phyloP scores from a whole-genome alignment of 225 moss, liverwort and hornwort genomes.

The Physcomitrium patens region DNA sequence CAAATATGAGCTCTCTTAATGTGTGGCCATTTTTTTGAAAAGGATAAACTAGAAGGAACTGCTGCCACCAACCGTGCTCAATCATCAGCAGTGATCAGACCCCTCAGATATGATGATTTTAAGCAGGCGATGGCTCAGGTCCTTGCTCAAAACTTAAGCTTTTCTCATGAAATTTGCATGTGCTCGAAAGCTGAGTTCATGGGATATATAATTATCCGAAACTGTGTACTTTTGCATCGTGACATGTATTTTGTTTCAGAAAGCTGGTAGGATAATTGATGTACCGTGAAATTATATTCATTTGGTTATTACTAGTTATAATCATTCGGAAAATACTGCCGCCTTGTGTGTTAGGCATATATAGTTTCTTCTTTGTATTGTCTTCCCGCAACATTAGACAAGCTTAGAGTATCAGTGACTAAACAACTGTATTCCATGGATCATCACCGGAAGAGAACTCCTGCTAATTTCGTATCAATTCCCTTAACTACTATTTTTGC shows the following conservation, averaged over 20 bases:
- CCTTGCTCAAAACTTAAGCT: not conserved
- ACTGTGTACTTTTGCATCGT: not conserved
- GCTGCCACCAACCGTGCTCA: slow-evolving; percentile 38
- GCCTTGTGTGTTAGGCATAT: not conserved
- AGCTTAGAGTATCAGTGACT: no score
- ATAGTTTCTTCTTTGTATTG: no score
- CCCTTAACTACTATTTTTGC: not conserved
- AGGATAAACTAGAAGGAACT: slow-evolving; percentile 40
- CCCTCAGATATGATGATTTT: slow-evolving; percentile 59
- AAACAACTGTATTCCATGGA: no score
- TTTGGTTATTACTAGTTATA: not conserved
- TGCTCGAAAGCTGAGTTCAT: not conserved
- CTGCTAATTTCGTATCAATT: no score
- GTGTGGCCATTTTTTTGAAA: slow-evolving; percentile 15
- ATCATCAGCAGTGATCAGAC: slow-evolving; percentile 50
- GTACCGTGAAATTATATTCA: not conserved
- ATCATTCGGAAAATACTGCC: not conserved
- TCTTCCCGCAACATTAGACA: no score
- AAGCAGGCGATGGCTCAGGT: slow-evolving; percentile 70
- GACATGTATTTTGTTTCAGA: not conserved
- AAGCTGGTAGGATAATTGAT: not conserved
- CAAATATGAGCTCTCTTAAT: slow-evolving; percentile 14
- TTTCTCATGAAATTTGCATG: not conserved
- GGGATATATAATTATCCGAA: not conserved
- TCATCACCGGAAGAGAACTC: no score